Evolutionary conservation across 805 yeast species (phyloP).

Genomic region (Saccharomycopsis malanga): DNA sequence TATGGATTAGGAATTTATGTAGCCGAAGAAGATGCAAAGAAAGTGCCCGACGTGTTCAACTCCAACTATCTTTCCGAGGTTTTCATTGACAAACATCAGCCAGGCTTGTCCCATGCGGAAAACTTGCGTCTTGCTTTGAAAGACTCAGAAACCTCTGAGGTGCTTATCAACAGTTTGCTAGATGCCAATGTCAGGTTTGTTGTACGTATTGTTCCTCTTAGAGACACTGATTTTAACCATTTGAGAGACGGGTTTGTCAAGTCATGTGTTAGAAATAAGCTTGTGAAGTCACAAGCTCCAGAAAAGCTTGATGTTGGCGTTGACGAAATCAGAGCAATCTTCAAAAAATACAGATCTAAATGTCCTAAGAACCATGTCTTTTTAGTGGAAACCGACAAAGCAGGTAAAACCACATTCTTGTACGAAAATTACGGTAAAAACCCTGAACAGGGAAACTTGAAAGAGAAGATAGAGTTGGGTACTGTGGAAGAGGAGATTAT

Average conservation of each 20-base stretch:
- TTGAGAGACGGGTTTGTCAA: conserved; percentile 83
- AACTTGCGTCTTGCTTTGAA: conserved; percentile 39
- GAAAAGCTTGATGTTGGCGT: conserved; percentile 16
- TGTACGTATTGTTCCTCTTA: conserved; percentile 75
- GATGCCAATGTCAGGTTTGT: conserved; percentile 54
- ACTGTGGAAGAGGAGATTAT: conserved; percentile 44
- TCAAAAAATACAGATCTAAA: conserved; percentile 14
- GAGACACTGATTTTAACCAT: conserved; percentile 89
- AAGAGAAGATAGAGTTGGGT: conserved; percentile 36
- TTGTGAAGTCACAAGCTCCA: conserved; percentile 11
- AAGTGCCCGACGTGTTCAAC: conserved; percentile 36
- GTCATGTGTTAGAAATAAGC: conserved; percentile 33
- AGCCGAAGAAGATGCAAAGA: conserved; percentile 47
- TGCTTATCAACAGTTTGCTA: conserved; percentile 50
- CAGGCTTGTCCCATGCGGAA: conserved; percentile 29
- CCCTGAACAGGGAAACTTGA: conserved; percentile 21
- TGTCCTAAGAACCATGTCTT: conserved; percentile 48
- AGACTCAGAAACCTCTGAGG: conserved; percentile 45
- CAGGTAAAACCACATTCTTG: conserved; percentile 25
- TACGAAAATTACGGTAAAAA: conserved; percentile 24
- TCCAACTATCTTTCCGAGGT: conserved; percentile 35
- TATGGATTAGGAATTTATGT: conserved; percentile 83
- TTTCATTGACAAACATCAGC: conserved; percentile 32
- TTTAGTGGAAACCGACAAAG: conserved; percentile 33
- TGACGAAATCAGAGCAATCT: conserved; percentile 18